These are phyloP conservation scores for Sophora flavescens DNA, from an alignment of 306 rosid genomes.

Conservation along the genomic window DNA sequence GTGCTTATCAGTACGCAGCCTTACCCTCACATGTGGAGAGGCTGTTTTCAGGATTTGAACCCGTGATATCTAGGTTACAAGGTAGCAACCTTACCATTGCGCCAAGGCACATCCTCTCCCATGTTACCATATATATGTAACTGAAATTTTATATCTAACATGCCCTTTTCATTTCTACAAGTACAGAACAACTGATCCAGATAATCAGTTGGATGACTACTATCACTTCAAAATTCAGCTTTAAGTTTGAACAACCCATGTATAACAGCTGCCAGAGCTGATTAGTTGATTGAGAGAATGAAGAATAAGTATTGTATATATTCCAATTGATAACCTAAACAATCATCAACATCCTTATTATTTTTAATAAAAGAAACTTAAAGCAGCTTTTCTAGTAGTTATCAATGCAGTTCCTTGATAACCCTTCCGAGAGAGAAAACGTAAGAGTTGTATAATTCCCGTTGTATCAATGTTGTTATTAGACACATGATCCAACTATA, in stretches of 20 bases:
- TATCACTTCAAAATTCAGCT: slow-evolving; percentile 10
- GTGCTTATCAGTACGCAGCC: no score
- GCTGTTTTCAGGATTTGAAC: no score
- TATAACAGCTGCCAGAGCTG: slow-evolving; percentile 22
- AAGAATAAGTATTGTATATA: slow-evolving; percentile 5
- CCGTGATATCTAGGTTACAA: no score
- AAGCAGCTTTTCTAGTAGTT: slow-evolving; percentile 16
- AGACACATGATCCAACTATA: slow-evolving; percentile 14
- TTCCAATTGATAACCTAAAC: slow-evolving; percentile 5
- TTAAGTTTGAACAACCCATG: slow-evolving; percentile 3
- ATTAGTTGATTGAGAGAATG: slow-evolving; percentile 16
- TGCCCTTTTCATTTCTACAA: slow-evolving; percentile 11
- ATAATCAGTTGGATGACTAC: slow-evolving; percentile 10
- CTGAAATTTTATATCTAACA: not conserved
- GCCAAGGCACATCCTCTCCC: no score
- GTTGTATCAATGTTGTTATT: slow-evolving; percentile 8
- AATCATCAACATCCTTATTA: not conserved
- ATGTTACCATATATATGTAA: not conserved
- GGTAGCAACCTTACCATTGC: no score
- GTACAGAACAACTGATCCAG: slow-evolving; percentile 2
- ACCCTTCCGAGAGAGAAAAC: not conserved
- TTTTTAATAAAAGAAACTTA: not conserved
- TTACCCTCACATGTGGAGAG: no score
- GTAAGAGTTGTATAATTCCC: not conserved
- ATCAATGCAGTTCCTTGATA: slow-evolving; percentile 13